phyloP scores from a whole-genome alignment of 2,329 filamentous ascomycete species.

The Aspergillus sp. region DNA sequence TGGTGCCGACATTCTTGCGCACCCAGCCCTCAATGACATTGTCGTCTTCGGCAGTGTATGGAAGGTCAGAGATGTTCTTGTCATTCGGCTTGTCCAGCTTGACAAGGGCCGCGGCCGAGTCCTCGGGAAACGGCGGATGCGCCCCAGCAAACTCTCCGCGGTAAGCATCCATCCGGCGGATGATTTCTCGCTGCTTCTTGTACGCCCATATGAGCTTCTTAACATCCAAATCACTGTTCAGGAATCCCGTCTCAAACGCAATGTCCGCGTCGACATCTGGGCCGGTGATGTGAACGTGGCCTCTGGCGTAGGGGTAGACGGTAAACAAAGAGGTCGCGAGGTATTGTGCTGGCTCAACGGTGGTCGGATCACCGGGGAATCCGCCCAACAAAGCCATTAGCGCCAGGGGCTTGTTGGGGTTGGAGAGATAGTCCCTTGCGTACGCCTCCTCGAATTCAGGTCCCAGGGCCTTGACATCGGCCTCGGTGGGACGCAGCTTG shows the following conservation, averaged over 20 bases:
- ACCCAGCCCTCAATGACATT: constrained; percentile 3
- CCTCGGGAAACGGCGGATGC: constrained; percentile 1
- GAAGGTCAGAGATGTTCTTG: not conserved
- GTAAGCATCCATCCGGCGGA: constrained; percentile 1
- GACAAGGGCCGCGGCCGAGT: not conserved
- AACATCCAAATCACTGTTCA: not conserved
- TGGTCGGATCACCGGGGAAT: not conserved
- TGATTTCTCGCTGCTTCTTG: constrained; percentile 3
- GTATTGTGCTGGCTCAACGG: not conserved
- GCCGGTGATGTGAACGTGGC: constrained; percentile 2
- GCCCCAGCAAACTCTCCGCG: not conserved
- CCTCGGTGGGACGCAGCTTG: constrained; percentile 1
- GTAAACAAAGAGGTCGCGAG: not conserved
- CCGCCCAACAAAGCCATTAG: not conserved
- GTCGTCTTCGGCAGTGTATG: constrained; percentile 2
- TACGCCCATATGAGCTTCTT: constrained; percentile 2
- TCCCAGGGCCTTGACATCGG: not conserved
- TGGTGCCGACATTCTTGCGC: constrained; percentile 1
- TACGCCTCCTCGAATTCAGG: not conserved
- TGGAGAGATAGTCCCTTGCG: not conserved
- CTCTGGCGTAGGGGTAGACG: constrained; percentile 3
- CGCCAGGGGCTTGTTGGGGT: not conserved
- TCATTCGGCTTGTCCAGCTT: not conserved
- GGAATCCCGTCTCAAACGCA: not conserved
- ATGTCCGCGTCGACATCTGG: not conserved